Percentiles rank a stretch among this genome's conserved stretches.
These are phyloP conservation scores for Kodamaea kaohsiungensis DNA, from an alignment of 805 yeast species.

Conservation along the genomic window DNA sequence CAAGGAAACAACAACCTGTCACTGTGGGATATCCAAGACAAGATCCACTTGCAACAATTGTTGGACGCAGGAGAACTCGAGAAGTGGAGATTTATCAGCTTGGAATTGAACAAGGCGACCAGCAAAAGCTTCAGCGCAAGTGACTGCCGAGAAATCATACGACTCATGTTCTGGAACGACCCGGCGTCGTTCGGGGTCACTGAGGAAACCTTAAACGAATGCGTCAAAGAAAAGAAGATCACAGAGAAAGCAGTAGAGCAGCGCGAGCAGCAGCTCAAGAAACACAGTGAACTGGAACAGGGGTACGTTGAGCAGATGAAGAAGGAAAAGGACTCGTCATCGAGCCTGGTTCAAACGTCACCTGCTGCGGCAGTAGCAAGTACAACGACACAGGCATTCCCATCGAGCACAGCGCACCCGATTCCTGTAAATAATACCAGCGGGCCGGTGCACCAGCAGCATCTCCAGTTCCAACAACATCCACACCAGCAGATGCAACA, in stretches of 20 bases:
- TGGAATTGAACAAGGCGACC: constrained; percentile 57
- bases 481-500: constrained; percentile 7
- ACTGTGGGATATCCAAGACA: constrained; percentile 62
- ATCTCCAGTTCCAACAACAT: constrained; percentile 2
- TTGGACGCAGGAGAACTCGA: constrained; percentile 71
- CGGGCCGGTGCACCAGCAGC: constrained; percentile 6
- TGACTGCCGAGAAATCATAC: constrained; percentile 57
- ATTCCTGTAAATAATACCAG: constrained; percentile 3
- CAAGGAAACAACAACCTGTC: constrained; percentile 71
- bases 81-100: constrained; percentile 66
- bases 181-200: constrained; percentile 61
- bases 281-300: constrained; percentile 11
- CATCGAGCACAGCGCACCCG: not conserved
- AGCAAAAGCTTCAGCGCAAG: constrained; percentile 52
- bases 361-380: constrained; percentile 1
- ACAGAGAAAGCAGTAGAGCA: constrained; percentile 32
- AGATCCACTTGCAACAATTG: constrained; percentile 47
- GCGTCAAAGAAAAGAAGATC: constrained; percentile 35
- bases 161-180: constrained; percentile 52
- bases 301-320: constrained; percentile 13
- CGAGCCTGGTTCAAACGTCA: constrained; percentile 2
- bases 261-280: constrained; percentile 17
- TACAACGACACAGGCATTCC: not conserved
- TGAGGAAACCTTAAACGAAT: constrained; percentile 44
- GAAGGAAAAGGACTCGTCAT: constrained; percentile 10